Percentiles rank a stretch among this genome's conserved stretches.
Evolutionary conservation across 2,329 filamentous ascomycete genomes (phyloP).

Genomic region (Calonectria pauciramosa): DNA sequence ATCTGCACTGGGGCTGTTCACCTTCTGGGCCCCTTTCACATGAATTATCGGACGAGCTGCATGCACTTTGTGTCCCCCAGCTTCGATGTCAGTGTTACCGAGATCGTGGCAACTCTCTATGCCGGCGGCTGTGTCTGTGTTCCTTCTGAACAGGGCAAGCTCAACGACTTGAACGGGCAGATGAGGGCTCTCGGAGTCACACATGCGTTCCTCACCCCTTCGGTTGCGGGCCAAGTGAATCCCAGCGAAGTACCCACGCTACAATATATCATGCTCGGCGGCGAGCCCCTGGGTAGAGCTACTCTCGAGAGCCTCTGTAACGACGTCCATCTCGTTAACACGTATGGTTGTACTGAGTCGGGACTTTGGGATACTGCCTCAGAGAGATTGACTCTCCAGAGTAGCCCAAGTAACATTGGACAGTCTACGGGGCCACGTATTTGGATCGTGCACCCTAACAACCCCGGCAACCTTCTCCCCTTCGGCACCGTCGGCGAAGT

Average conservation of each 20-base stretch:
- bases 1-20: conserved; percentile 23
- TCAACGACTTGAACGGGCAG: conserved; percentile 23
- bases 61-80: conserved; percentile 25
- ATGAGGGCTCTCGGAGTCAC: conserved; percentile 25
- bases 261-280: conserved; percentile 26
- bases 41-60: conserved; percentile 19
- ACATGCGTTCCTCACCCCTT: conserved; percentile 28
- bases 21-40: conserved; percentile 19
- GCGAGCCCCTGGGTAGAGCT: conserved; percentile 26
- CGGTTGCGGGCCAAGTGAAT: conserved; percentile 27
- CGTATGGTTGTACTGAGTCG: conserved; percentile 23
- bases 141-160: conserved; percentile 27
- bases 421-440: conserved; percentile 25
- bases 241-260: conserved; percentile 23
- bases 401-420: conserved; percentile 17
- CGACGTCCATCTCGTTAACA: conserved; percentile 25
- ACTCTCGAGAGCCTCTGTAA: conserved; percentile 21
- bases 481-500: conserved; percentile 29
- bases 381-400: not conserved
- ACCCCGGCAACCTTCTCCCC: conserved; percentile 23
- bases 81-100: conserved; percentile 26
- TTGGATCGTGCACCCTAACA: conserved; percentile 29
- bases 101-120: not conserved
- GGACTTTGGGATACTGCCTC: conserved; percentile 20
- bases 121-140: conserved; percentile 18